These are phyloP conservation scores for Biscutella laevigata DNA, from an alignment of 441 rosid genomes.

Conservation along the genomic window DNA sequence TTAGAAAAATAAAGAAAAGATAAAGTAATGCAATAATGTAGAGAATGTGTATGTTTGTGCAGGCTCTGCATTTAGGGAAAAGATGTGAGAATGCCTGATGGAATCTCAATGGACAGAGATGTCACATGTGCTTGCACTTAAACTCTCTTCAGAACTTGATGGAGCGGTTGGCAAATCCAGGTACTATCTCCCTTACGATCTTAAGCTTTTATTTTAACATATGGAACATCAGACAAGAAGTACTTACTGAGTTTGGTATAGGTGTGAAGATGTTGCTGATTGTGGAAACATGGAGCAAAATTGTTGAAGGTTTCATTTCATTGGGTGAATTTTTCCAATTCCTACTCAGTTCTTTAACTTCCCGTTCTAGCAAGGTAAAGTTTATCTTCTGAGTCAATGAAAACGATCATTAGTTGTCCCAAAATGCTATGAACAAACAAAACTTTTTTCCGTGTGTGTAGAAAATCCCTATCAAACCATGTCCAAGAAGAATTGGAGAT, in stretches of 20 bases:
- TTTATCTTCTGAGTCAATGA: not conserved
- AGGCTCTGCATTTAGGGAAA: conserved; percentile 98
- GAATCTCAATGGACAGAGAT: conserved; percentile 61
- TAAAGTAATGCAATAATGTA: not conserved
- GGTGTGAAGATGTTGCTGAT: conserved; percentile 83
- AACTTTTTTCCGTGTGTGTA: conserved; percentile 25
- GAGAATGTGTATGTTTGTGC: conserved; percentile 8
- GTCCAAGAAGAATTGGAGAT: conserved; percentile 88
- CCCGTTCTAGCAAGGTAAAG: too few relatives aligned
- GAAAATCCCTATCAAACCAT: conserved; percentile 75
- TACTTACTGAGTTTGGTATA: conserved; percentile 15
- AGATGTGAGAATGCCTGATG: conserved; percentile 52
- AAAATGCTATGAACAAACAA: not conserved
- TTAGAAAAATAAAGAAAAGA: not conserved
- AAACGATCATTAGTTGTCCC: not conserved
- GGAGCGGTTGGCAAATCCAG: conserved; percentile 79
- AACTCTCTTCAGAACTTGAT: conserved; percentile 64
- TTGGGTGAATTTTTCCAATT: conserved; percentile 76
- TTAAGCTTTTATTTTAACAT: not conserved
- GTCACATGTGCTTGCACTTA: conserved; percentile 74
- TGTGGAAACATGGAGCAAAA: conserved; percentile 97
- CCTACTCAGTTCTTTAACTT: conserved; percentile 56
- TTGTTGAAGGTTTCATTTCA: conserved; percentile 88
- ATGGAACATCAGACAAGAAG: not conserved
- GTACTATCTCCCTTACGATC: conserved; percentile 26